Evolutionary conservation across 306 rosid genomes (phyloP).

Genomic region (Prunus armeniaca): DNA sequence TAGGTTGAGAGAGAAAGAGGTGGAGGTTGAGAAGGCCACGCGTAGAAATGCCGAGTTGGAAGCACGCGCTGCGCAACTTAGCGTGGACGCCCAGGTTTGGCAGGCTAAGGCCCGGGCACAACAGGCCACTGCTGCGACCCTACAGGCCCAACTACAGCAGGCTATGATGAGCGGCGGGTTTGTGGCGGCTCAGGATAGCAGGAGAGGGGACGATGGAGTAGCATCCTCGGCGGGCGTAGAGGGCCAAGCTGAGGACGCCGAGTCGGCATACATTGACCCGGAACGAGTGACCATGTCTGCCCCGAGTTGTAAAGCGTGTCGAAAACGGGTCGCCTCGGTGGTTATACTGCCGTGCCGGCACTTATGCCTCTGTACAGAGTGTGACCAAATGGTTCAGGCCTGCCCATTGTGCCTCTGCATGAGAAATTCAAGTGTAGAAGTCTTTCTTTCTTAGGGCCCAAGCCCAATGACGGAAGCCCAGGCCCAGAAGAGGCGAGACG

Average conservation of each 20-base stretch:
- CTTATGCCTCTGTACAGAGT: conserved; percentile 64
- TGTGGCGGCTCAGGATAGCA: conserved; percentile 25
- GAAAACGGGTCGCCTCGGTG: conserved; percentile 65
- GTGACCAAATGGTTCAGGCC: conserved; percentile 55
- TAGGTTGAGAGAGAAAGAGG: conserved; percentile 62
- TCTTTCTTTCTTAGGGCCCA: conserved; percentile 55
- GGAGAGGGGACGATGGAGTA: conserved; percentile 32
- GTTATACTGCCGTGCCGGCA: conserved; percentile 86
- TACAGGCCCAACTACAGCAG: conserved; percentile 72
- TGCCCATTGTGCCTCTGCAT: conserved; percentile 72
- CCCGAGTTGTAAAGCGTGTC: conserved; percentile 73
- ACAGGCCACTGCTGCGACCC: conserved; percentile 61
- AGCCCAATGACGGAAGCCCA: conserved; percentile 28
- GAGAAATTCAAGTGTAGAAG: conserved; percentile 73
- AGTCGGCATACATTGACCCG: conserved; percentile 76
- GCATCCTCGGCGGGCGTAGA: conserved; percentile 45
- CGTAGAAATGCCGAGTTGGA: conserved; percentile 73
- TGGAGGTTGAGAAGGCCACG: conserved; percentile 60
- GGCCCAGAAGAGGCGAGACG: conserved; percentile 35
- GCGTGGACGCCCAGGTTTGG: conserved; percentile 76
- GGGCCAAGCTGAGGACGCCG: conserved; percentile 80
- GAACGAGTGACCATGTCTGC: conserved; percentile 41
- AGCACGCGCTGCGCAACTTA: conserved; percentile 78
- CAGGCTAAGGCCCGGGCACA: conserved; percentile 74
- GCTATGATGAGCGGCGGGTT: conserved; percentile 50